Evolutionary conservation across 2,329 filamentous ascomycete species (phyloP), one percentile per base, ranked within the genome.

Genomic region (Bisporella sp.): DNA sequence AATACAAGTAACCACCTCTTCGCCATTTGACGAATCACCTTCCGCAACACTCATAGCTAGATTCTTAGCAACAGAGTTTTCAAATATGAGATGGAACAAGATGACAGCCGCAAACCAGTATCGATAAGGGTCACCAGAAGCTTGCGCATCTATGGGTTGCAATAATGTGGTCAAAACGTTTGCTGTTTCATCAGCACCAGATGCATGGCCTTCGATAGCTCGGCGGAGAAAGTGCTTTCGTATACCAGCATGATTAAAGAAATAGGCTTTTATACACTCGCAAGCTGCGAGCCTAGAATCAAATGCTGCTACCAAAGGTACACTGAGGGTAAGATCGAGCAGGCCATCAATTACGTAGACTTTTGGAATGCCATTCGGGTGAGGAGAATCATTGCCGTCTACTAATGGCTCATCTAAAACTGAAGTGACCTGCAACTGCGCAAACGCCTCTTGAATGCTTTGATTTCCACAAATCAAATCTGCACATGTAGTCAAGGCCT

Each of bases 291-390:
- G 79, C 29, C 93, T 84, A 37, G 92, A 75, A 66, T 95, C 85
- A 58, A 96, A 87, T 35, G 87, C 75, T 47, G 83, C 77, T 21
- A 80, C 70, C 0, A 83, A 73, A 31, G 84, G 77, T 28, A 85
- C 73, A 50, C 83, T 83, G 6, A 99, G 73, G 0, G 86, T 84
- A 41, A 96, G 72, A 59, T 96, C 89, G 45, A 99, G 74, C 13
- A 99, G 74, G 1, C 89, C 93, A 67, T 97, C 92, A 61, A 99
- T 96, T 31, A 99, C 89, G 68, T 95, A 96, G 33, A 92, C 82
- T 50, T 79, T 79, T 11, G 75, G 70, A 7, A 75, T 67, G 8
- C 9, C 9, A n/a, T 74, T 76, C 53, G 81, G 81, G 54, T 66
- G 70, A 41, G 65, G 60, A 28, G 65, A 60, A 43, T 73, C 69